Percentiles rank a stretch among this genome's conserved stretches.
These are phyloP conservation scores for Athelia sp. DNA, from an alignment of 1,284 basidiomycete genomes.

Conservation along the genomic window DNA sequence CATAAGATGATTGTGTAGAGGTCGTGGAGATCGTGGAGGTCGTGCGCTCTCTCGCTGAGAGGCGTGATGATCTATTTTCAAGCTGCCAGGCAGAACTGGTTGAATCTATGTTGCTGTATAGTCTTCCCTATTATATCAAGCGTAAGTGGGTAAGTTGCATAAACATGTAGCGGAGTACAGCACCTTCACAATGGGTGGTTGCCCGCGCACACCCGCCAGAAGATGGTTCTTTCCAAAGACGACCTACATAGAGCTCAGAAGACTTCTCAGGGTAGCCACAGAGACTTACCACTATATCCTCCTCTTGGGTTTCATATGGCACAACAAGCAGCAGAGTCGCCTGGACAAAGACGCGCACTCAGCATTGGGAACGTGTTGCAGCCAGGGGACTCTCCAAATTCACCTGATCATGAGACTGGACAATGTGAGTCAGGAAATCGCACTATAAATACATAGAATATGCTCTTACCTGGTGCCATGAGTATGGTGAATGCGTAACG, in stretches of 20 bases:
- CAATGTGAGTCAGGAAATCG: not conserved
- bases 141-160: not conserved
- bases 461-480: constrained; percentile 54
- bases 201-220: constrained; percentile 64
- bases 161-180: constrained; percentile 3
- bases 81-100: constrained; percentile 69
- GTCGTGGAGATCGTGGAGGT: constrained; percentile 67
- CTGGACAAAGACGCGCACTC: constrained; percentile 27
- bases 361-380: constrained; percentile 4
- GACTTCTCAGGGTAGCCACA: not conserved
- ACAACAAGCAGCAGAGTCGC: constrained; percentile 74
- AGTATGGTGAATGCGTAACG: constrained; percentile 39
- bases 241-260: constrained; percentile 38
- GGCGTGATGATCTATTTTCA: constrained; percentile 52
- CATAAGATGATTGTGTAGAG: constrained; percentile 74
- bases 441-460: constrained; percentile 5
- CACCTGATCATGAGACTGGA: constrained; percentile 65
- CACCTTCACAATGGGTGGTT: constrained; percentile 68
- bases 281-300: constrained; percentile 61
- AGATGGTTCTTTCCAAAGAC: constrained; percentile 65
- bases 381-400: constrained; percentile 12
- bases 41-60: constrained; percentile 60
- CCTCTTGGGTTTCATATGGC: constrained; percentile 62
- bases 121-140: constrained; percentile 45
- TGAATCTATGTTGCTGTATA: constrained; percentile 63